Conservation (phyloP, 306 rosid species). For the Parietaria judaica region DNA sequence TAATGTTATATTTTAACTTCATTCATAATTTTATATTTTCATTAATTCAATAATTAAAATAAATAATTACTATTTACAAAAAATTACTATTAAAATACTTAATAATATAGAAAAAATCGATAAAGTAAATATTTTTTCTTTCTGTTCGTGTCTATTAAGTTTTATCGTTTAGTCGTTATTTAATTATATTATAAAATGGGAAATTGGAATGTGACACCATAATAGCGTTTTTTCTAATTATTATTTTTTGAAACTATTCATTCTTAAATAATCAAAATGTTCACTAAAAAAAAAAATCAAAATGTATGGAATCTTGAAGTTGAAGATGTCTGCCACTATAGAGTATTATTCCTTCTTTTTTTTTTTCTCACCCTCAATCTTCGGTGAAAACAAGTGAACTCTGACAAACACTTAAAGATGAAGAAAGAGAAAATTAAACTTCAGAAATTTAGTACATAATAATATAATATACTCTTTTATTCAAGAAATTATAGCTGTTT, state of each 20-base stretch:
- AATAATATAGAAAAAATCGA: too few species aligned
- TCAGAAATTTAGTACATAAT: background rate
- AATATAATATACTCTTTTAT: background rate
- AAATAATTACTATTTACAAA: background rate
- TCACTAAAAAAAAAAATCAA: background rate
- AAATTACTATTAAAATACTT: background rate
- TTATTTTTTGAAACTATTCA: background rate
- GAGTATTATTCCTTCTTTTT: background rate
- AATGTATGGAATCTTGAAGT: constrained; percentile 4
- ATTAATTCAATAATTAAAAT: too few species aligned
- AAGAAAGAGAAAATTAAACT: background rate
- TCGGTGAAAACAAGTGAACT: background rate
- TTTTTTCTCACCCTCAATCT: background rate
- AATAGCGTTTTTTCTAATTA: background rate
- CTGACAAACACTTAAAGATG: background rate
- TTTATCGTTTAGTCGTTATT: too few species aligned
- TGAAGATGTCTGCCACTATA: constrained; percentile 8
- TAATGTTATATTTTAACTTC: too few species aligned
- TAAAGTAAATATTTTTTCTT: too few species aligned
- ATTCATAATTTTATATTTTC: too few species aligned
- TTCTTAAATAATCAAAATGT: constrained; percentile 2
- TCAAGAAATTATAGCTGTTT: background rate
- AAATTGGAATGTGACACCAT: too few species aligned
- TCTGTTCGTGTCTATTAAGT: too few species aligned
- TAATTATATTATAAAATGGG: too few species aligned